These are phyloP conservation scores for Plasmodium malariae DNA, from an alignment of 169 alveolate genomes.

Conservation along the genomic window DNA sequence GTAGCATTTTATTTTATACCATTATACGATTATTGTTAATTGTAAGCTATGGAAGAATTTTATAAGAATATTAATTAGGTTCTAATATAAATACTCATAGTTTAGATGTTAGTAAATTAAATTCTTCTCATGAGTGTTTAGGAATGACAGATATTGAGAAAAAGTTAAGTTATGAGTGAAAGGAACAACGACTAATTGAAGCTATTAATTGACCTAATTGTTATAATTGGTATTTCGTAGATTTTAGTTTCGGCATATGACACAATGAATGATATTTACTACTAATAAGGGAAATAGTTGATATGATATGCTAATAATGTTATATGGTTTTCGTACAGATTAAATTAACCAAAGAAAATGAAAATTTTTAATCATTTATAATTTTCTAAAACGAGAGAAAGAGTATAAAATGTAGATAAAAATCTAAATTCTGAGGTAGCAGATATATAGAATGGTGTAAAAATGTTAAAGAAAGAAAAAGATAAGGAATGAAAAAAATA, in stretches of 20 bases:
- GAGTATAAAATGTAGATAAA: neutral
- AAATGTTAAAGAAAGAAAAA: constrained; percentile 10
- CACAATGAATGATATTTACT: neutral
- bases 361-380: constrained; percentile 3
- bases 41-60: constrained; percentile 2
- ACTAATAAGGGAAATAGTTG: constrained; percentile 10
- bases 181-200: neutral
- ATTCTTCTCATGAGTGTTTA: neutral
- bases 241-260: neutral
- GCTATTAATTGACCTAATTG: neutral
- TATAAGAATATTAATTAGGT: neutral
- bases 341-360: constrained; percentile 3
- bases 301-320: neutral
- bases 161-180: neutral
- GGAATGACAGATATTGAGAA: neutral
- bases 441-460: constrained; percentile 2
- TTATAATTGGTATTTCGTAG: neutral
- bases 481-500: constrained; percentile 9
- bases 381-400: neutral
- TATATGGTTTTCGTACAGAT: neutral
- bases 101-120: neutral
- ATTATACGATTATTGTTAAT: neutral
- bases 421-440: neutral
- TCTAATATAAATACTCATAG: neutral
- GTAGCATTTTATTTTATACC: neutral